Evolutionary conservation across 2,329 filamentous ascomycete genomes (phyloP), one percentile per base, ranked within the genome.

Genomic region (Chaetomium olivaceum): DNA sequence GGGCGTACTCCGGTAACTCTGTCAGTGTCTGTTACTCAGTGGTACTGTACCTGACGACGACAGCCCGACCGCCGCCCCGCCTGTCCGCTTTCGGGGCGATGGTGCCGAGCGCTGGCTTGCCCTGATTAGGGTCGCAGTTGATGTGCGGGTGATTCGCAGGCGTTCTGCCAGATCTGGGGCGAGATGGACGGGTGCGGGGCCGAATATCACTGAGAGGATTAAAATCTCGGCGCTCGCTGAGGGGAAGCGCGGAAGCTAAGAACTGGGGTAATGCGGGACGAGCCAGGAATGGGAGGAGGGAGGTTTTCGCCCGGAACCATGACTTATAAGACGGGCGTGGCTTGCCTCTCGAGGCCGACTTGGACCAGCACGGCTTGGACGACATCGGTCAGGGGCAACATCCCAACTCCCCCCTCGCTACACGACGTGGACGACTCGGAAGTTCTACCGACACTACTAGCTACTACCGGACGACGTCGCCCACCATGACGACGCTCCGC

Each of bases 181-280:
- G 63, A 68, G 29, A 66, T 66, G 61, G 61, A 50, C 27, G 33
- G 33, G 12, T 60, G 67, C 63, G 70, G 68, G 63, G 67, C 63
- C 43, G 19, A 29, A 58, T 51, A 58, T 14, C 43, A 62, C 46
- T 31, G 57, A 48, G 29, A 31, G 29, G n/a, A 12, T 43, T 63
- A 36, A 59, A 61, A 61, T 68, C 66, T 66, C 33, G 33, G 33
- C 33, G 33, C 33, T 36, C 64, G 66, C 67, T 65, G 43, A 65
- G 65, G 60, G 54, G 23, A 43, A 36, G 11, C 33, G 27, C 27
- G 27, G 33, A 36, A 43, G 52, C 39, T 43, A 54, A 27, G 51
- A 27, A 33, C 57, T 65, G 67, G 61, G 65, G 67, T 61, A 66
- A 55, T 50, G 36, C 21, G 56, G 54, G 39, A 39, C 31, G 29